A percentile compares a stretch with the other conserved stretches of the same genome.
Evolutionary conservation across 208 protist genomes (phyloP).

Genomic region (Entamoeba dispar): DNA sequence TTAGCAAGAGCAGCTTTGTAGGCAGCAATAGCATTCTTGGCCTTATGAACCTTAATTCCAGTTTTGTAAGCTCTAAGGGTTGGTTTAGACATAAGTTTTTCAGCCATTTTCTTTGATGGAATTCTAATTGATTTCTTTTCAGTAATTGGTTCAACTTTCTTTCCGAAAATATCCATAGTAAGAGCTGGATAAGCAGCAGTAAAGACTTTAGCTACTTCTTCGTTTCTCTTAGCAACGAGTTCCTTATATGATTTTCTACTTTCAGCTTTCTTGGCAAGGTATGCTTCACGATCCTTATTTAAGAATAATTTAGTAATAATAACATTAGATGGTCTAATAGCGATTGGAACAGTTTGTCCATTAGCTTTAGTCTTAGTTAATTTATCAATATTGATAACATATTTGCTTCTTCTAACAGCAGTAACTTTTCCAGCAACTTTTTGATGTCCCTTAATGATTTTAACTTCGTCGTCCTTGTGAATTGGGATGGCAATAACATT

Average conservation of each 20-base stretch:
- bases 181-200: not conserved
- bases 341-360: slow-evolving; percentile 26
- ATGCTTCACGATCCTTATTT: slow-evolving; percentile 79
- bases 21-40: not conserved
- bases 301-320: slow-evolving; percentile 95
- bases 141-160: not conserved
- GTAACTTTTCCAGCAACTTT: slow-evolving; percentile 87
- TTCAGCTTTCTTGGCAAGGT: slow-evolving; percentile 68
- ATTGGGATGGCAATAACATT: slow-evolving; percentile 82
- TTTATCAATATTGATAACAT: slow-evolving; percentile 91
- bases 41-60: not conserved
- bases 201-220: not conserved
- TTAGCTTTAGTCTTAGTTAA: slow-evolving; percentile 74
- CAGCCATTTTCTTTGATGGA: not conserved
- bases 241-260: slow-evolving; percentile 55
- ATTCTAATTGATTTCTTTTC: not conserved
- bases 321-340: slow-evolving; percentile 88
- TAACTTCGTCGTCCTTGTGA: slow-evolving; percentile 93
- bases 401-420: slow-evolving; percentile 86
- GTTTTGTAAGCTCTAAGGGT: not conserved
- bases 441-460: slow-evolving; percentile 60
- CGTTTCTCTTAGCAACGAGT: not conserved
- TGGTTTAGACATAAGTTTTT: not conserved
- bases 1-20: not conserved
- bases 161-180: not conserved